These are phyloP conservation scores for Xylaria acuta DNA, from an alignment of 495 filamentous ascomycete species.

Conservation along the genomic window DNA sequence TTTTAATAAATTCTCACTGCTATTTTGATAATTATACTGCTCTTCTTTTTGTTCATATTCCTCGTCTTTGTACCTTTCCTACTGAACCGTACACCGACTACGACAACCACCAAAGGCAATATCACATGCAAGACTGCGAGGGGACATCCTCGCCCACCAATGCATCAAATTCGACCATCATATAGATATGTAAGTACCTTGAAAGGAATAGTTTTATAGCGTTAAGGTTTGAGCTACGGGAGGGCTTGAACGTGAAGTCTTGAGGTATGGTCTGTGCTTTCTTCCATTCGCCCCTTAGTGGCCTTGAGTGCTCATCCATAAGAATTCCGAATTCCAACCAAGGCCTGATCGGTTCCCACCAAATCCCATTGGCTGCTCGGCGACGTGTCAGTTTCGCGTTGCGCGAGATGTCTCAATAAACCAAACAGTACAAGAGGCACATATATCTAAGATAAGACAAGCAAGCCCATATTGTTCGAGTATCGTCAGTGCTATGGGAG, in stretches of 20 bases:
- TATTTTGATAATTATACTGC: too few relatives aligned
- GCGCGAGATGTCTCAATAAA: too few relatives aligned
- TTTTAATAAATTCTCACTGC: neutral
- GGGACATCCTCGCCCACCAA: neutral
- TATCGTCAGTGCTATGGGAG: too few relatives aligned
- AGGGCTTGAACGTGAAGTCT: slow-evolving; percentile 2
- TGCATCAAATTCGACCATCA: neutral
- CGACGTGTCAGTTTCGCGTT: neutral
- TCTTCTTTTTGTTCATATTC: neutral
- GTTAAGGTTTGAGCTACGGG: too few relatives aligned
- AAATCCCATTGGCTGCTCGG: neutral
- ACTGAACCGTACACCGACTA: neutral
- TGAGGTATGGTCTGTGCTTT: slow-evolving; percentile 2
- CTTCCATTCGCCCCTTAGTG: neutral
- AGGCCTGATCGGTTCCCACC: too few relatives aligned
- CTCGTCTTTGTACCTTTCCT: neutral
- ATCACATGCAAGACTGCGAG: too few relatives aligned
- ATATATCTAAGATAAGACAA: too few relatives aligned
- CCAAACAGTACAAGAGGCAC: too few relatives aligned
- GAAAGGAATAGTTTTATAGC: neutral
- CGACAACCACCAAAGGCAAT: neutral
- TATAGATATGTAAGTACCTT: neutral
- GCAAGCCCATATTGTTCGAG: too few relatives aligned
- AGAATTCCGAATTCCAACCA: too few relatives aligned
- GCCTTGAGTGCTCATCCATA: neutral